A percentile compares a stretch with the other conserved stretches of the same genome.
Evolutionary conservation across 305 asterid species (phyloP).

Genomic region (Fraxinus dipetala): DNA sequence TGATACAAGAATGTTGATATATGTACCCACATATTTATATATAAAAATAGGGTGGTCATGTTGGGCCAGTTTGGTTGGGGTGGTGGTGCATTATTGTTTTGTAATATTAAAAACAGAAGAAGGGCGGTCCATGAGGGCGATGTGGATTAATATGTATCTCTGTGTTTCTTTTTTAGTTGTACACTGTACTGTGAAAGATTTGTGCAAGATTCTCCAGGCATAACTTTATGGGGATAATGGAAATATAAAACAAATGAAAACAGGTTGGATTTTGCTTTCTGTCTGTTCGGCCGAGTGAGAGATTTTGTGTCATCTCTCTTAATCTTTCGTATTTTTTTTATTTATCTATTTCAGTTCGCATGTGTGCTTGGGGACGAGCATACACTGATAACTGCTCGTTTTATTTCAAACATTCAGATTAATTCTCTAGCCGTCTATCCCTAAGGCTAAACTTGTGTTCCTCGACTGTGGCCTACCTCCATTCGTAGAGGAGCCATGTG

Average conservation of each 20-base stretch:
- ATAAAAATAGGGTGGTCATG: not conserved
- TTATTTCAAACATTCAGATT: not conserved
- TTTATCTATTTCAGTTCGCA: not conserved
- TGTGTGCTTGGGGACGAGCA: not conserved
- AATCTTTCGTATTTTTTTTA: not conserved
- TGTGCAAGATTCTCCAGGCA: constrained; percentile 55
- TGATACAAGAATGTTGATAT: not conserved
- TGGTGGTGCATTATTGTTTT: not conserved
- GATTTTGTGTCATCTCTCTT: not conserved
- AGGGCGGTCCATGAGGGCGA: constrained; percentile 24
- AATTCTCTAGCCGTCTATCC: not conserved
- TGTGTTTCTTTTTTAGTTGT: not conserved
- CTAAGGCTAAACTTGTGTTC: not conserved
- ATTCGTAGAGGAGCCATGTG: not conserved
- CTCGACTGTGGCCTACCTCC: not conserved
- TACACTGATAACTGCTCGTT: not conserved
- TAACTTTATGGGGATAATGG: constrained; percentile 39
- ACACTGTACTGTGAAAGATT: constrained; percentile 43
- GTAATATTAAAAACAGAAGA: constrained; percentile 13
- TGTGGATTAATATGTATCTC: not conserved
- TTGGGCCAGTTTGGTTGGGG: not conserved
- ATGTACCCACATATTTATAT: constrained; percentile 7
- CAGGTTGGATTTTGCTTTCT: constrained; percentile 42
- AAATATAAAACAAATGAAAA: constrained; percentile 31
- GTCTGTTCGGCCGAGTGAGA: constrained; percentile 32